Base-by-base conservation (phyloP, 768 basidiomycete genomes). In the Leccinum barrowsii region DNA sequence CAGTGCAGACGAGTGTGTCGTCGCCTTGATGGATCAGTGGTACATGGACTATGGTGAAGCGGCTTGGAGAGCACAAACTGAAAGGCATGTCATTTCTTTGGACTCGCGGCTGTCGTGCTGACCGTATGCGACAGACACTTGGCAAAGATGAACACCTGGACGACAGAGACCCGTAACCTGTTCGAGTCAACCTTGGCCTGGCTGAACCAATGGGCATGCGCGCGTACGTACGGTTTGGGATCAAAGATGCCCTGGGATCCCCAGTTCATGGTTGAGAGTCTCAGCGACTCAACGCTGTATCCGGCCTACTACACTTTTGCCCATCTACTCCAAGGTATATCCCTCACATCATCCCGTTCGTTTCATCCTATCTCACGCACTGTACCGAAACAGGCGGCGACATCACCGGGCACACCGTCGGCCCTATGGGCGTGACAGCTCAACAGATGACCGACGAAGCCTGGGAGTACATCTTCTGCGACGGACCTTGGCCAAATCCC, bases 171-270 rank as follows among this genome's bases (percentile, higher is more conserved):
- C 1, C 84, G 95, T 30, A 86, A 99, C 75, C 84, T 82, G 2
- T 98, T 98, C 69, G 92, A 97, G 74, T 87, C 85, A 62, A 92
- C 91, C 7, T 78, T 99, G 69, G 89, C 84, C 52, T 99, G 97
- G 97, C 77, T 99, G 76, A 94, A 94, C 68, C 84, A 99, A 73
- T 99, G 97, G 97, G 97, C 97, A 2, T 99, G 97, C 73, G 96
- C 97, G n/a, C 84, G 97, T 40, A 93, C 92, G 5, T 98, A 95
- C 71, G 97, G 97, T 55, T 79, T 99, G 65, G 97, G 97, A 19
- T 94, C 95, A 2, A 89, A 90, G 67, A 77, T 99, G 58, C 97
- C 97, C 2, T 99, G 96, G 95, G 97, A 98, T 70, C 89, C 89
- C 17, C 86, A 92, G 54, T 98, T 95, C 82, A 80, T 98, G 70